These are phyloP conservation scores for Metschnikowia similis DNA, from an alignment of 805 yeast genomes.

Conservation along the genomic window DNA sequence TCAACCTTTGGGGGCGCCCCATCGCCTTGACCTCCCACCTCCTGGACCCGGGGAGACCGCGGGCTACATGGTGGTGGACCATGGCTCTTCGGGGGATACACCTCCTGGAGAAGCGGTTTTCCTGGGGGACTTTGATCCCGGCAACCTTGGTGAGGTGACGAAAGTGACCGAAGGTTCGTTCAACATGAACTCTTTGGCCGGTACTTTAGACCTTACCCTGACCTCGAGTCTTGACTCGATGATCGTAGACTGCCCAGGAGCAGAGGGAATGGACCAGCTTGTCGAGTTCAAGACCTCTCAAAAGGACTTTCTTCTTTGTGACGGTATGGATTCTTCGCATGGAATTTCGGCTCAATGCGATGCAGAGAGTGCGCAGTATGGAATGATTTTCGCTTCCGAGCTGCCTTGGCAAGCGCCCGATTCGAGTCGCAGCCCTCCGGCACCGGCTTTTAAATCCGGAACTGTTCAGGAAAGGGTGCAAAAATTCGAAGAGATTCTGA, in stretches of 20 bases:
- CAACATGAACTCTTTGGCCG: not conserved
- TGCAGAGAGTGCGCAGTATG: not conserved
- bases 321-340: not conserved
- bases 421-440: not conserved
- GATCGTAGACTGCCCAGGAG: not conserved
- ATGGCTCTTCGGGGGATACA: not conserved
- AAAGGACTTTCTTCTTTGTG: not conserved
- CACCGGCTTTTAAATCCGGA: not conserved
- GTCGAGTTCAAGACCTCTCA: not conserved
- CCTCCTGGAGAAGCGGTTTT: not conserved
- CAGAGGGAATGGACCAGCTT: not conserved
- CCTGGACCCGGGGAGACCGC: not conserved
- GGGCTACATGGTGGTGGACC: not conserved
- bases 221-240: not conserved
- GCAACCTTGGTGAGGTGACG: not conserved
- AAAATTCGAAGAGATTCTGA: not conserved
- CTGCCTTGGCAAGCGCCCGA: not conserved
- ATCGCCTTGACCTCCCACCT: not conserved
- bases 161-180: not conserved
- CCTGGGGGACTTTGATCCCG: not conserved
- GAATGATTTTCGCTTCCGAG: not conserved
- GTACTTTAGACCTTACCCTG: not conserved
- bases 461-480: not conserved
- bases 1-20: not conserved
- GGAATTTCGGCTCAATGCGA: not conserved